Evolutionary conservation across 106 monocot genomes (phyloP).

Genomic region (Platanthera zijinensis): DNA sequence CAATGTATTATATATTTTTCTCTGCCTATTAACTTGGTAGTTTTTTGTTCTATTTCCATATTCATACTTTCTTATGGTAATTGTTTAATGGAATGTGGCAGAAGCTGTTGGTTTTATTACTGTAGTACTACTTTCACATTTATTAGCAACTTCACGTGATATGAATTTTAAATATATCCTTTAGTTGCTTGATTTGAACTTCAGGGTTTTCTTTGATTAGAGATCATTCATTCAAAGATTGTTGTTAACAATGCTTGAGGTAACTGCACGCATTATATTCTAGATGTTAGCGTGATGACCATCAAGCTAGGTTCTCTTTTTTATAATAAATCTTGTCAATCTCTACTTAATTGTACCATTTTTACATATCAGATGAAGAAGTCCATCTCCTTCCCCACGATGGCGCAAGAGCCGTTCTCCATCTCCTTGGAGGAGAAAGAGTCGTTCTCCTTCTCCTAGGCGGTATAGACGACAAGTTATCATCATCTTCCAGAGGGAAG

Average conservation of each 20-base stretch:
- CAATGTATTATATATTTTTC: too few species aligned
- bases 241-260: constrained; percentile 43
- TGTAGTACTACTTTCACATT: not conserved
- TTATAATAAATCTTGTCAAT: not conserved
- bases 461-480: constrained; percentile 14
- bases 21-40: too few species aligned
- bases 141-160: too few species aligned
- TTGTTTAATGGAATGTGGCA: not conserved
- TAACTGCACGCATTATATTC: constrained; percentile 25
- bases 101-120: not conserved
- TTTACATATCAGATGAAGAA: constrained; percentile 54
- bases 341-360: not conserved
- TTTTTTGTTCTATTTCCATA: too few species aligned
- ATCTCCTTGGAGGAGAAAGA: constrained; percentile 42
- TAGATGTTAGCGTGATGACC: not conserved
- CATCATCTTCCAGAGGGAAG: not conserved
- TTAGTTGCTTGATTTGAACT: constrained; percentile 38
- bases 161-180: constrained; percentile 4
- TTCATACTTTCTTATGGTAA: not conserved
- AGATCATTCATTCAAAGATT: constrained; percentile 53
- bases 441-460: constrained; percentile 19
- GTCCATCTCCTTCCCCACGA: constrained; percentile 60
- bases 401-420: constrained; percentile 66
- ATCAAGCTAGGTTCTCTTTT: not conserved
- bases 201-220: too few species aligned